Base-by-base conservation (phyloP, 2,329 filamentous ascomycete species). In the Botrytis pseudocinerea region DNA sequence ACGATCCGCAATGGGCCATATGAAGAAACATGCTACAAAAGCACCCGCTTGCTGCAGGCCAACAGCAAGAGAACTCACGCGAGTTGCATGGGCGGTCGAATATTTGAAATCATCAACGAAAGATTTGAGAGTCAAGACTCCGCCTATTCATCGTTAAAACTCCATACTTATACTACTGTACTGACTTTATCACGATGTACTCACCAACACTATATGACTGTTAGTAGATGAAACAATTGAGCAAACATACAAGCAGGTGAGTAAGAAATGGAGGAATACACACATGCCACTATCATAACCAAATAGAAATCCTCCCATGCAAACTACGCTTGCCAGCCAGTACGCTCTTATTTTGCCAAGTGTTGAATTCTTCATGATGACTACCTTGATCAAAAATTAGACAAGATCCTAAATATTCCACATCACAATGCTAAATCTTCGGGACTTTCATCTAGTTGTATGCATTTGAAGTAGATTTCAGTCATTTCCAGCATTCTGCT, bases 321-420 rank as follows among this genome's bases (percentile, higher is more conserved):
- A 88, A 20, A 87, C 83, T 5, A 87, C 83, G 2, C 81, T 81
- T 4, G 85, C 85, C 16, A 88, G 82, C 83, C 83, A 87, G 77
- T 87, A 88, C 44, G 85, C 85, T 72, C 86, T 81, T 48, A 85
- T 76, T 70, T 80, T 83, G 38, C 84, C 85, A 35, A 65, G 79
- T 9, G n/a, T 42, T 44, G 61, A 63, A 4, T 20, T 63, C 38
- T 63, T 63, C 61, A 63, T 42, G 16, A 18, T 25, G 25, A 20
- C 25, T 63, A 44, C 6, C 8, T 20, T 18, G 25, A 8, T 28
- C 18, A 18, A 10, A 12, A 10, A 22, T 42, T 20, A 63, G 6
- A 42, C 22, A 20, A 63, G 38, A 63, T 20, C 61, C 61, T 63
- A 44, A 4, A 28, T 3, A 54, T 63, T 42, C 25, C 40, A 20